Conservation (phyloP, 2,329 filamentous ascomycete genomes). For the Fusarium tupiense region DNA sequence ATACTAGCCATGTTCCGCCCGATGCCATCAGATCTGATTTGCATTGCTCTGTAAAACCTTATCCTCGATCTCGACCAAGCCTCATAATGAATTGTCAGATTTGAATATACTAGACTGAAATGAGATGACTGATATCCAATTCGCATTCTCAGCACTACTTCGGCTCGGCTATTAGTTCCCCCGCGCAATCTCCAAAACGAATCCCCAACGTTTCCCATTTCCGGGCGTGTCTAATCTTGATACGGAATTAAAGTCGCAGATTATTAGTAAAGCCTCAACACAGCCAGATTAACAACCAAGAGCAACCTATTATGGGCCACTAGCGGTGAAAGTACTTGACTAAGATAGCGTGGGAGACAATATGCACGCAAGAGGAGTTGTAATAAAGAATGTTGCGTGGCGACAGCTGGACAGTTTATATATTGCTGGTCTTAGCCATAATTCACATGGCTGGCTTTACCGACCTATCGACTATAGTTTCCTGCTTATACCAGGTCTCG, state of each 20-base stretch:
- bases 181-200: background rate
- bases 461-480: background rate
- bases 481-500: accelerated
- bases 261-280: background rate
- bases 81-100: background rate
- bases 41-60: background rate
- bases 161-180: background rate
- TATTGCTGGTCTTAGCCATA: background rate
- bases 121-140: background rate
- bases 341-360: background rate
- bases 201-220: background rate
- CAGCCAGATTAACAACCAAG: background rate
- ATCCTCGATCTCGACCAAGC: background rate
- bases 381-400: background rate
- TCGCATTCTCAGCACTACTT: background rate
- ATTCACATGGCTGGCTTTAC: background rate
- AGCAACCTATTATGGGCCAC: background rate
- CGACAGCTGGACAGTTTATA: background rate
- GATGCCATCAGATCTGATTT: background rate
- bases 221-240: too few relatives aligned
- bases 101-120: background rate
- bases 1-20: background rate
- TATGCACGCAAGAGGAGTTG: accelerated
- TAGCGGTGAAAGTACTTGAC: background rate
- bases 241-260: background rate